These are phyloP conservation scores for Fusarium scirpi DNA, from an alignment of 2,329 filamentous ascomycete species.

Conservation along the genomic window DNA sequence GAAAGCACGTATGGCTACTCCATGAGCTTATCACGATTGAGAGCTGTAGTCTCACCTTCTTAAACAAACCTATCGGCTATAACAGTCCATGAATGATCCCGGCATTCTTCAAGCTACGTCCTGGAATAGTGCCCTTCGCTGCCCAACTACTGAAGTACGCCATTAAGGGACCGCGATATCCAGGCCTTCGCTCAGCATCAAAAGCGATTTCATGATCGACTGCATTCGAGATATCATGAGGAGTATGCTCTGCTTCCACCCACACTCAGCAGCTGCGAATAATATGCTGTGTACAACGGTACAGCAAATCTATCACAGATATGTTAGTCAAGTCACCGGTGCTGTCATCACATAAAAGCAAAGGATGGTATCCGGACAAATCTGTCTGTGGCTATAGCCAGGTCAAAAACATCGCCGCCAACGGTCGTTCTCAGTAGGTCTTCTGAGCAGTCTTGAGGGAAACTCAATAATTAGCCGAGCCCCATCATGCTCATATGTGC, in stretches of 20 bases:
- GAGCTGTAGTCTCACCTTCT: not conserved
- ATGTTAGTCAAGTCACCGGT: no score
- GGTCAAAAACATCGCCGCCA: not conserved
- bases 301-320: not conserved
- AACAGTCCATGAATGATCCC: no score
- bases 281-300: not conserved
- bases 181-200: not conserved
- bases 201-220: not conserved
- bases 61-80: not conserved
- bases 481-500: no score
- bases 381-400: not conserved
- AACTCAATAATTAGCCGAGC: no score
- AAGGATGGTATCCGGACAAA: not conserved
- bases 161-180: not conserved
- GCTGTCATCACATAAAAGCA: not conserved
- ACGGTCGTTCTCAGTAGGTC: no score
- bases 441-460: no score
- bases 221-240: not conserved
- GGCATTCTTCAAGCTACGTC: not conserved
- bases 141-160: no score
- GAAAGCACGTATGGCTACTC: constrained; percentile 65
- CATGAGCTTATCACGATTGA: constrained; percentile 43
- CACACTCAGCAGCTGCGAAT: no score
- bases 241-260: not conserved
- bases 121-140: not conserved